Evolutionary conservation across 371 early-diverging fungal genomes (phyloP).

Genomic region (Apophysomyces ossiformis): DNA sequence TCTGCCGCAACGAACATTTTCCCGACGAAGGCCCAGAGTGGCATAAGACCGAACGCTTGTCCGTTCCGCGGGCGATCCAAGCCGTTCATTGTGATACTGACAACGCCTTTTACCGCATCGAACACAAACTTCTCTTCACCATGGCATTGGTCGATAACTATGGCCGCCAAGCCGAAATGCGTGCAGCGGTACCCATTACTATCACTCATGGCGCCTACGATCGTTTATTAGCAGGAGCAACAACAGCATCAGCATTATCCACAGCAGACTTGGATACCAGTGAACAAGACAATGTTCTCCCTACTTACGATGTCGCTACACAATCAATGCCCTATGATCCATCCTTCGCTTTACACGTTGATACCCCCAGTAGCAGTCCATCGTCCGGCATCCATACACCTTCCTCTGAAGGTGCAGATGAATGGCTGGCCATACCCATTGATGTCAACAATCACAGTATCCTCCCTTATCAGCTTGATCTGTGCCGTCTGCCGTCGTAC

Average conservation of each 20-base stretch:
- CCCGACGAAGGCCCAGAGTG: constrained; percentile 27
- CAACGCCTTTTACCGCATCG: constrained; percentile 32
- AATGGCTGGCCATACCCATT: constrained; percentile 12
- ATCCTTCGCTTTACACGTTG: background rate
- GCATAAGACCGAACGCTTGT: constrained; percentile 27
- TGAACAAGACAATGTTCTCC: constrained; percentile 5
- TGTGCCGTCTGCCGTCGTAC: constrained; percentile 19
- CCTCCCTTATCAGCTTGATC: background rate
- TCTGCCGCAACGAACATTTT: constrained; percentile 35
- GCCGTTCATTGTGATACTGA: constrained; percentile 34
- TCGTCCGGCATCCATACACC: constrained; percentile 8
- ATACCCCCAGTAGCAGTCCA: constrained; percentile 5
- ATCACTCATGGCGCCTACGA: constrained; percentile 17
- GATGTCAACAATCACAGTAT: background rate
- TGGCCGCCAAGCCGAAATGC: constrained; percentile 34
- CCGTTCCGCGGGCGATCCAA: constrained; percentile 28
- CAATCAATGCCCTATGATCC: constrained; percentile 16
- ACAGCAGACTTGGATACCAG: background rate
- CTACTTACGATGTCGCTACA: constrained; percentile 22
- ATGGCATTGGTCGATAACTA: constrained; percentile 35
- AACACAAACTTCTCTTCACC: constrained; percentile 43
- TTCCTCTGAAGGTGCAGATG: constrained; percentile 13
- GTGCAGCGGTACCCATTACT: constrained; percentile 38
- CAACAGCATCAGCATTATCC: too few species aligned
- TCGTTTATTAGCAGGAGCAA: background rate